phyloP scores from a whole-genome alignment of 176 grass and related monocot genomes.

The Eragrostis nindensis region DNA sequence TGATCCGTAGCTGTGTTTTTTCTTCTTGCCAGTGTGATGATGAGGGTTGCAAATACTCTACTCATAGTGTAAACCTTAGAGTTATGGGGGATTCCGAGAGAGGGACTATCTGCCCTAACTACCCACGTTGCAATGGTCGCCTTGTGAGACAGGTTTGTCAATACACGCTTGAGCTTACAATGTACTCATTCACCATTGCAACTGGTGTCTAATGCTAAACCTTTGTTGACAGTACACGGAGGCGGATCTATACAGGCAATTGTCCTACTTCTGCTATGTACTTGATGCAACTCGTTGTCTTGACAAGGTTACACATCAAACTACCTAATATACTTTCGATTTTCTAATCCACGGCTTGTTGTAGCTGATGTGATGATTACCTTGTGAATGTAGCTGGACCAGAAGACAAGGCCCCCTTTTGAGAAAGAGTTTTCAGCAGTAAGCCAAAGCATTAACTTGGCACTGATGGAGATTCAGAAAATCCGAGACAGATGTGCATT shows the following conservation, averaged over 20 bases:
- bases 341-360: not conserved
- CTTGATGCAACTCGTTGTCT: slow-evolving; percentile 72
- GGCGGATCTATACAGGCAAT: slow-evolving; percentile 85
- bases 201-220: slow-evolving; percentile 36
- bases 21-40: slow-evolving; percentile 75
- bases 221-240: slow-evolving; percentile 73
- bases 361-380: slow-evolving; percentile 30
- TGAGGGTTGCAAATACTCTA: slow-evolving; percentile 82
- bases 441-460: slow-evolving; percentile 53
- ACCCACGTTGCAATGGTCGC: slow-evolving; percentile 80
- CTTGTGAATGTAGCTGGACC: slow-evolving; percentile 72
- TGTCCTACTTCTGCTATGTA: slow-evolving; percentile 90
- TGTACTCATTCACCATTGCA: not conserved
- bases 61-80: slow-evolving; percentile 77
- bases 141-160: slow-evolving; percentile 72
- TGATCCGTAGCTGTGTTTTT: slow-evolving; percentile 28
- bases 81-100: slow-evolving; percentile 82
- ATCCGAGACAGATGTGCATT: slow-evolving; percentile 80
- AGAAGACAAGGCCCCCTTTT: slow-evolving; percentile 55
- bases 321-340: not conserved
- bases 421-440: slow-evolving; percentile 69
- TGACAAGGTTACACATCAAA: slow-evolving; percentile 69
- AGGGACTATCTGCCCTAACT: slow-evolving; percentile 89
- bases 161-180: slow-evolving; percentile 20
- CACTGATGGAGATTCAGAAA: slow-evolving; percentile 72